phyloP scores from a whole-genome alignment of 1,284 basidiomycete species.

The Boletus smithii region DNA sequence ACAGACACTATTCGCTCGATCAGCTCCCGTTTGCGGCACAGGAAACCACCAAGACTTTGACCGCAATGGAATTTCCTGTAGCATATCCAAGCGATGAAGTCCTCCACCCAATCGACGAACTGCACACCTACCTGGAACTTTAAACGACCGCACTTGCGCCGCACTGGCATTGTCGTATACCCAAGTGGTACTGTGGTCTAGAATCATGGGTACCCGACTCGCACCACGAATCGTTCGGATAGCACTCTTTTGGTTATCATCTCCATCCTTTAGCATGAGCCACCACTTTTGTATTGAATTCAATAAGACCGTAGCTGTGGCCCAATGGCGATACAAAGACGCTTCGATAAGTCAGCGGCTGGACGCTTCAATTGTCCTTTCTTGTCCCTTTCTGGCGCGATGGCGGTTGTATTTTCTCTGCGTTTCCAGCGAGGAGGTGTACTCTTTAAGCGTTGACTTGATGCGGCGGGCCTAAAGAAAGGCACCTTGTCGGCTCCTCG shows the following conservation, averaged over 20 bases:
- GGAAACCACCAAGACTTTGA: background rate
- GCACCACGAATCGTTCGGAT: background rate
- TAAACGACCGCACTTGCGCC: constrained; percentile 12
- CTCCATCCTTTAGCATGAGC: constrained; percentile 2
- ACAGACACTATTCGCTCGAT: constrained; percentile 22
- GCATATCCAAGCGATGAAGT: constrained; percentile 1
- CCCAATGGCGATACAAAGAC: constrained; percentile 2
- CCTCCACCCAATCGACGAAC: constrained; percentile 22
- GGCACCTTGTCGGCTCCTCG: background rate
- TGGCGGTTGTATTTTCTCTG: constrained; percentile 4
- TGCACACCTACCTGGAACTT: constrained; percentile 22
- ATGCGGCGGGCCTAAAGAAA: background rate
- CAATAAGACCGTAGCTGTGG: constrained; percentile 3
- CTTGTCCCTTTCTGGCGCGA: background rate
- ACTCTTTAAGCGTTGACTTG: constrained; percentile 4
- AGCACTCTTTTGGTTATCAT: background rate
- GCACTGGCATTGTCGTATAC: background rate
- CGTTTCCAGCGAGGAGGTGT: constrained; percentile 1
- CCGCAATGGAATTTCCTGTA: background rate
- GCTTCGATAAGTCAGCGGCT: constrained; percentile 12
- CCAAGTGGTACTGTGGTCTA: background rate
- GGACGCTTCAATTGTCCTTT: constrained; percentile 13
- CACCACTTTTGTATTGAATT: constrained; percentile 10
- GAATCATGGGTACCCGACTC: background rate
- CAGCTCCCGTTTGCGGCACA: constrained; percentile 16